These are phyloP conservation scores for Pythium sp. DNA, from an alignment of 352 stramenopile genomes.

Conservation along the genomic window DNA sequence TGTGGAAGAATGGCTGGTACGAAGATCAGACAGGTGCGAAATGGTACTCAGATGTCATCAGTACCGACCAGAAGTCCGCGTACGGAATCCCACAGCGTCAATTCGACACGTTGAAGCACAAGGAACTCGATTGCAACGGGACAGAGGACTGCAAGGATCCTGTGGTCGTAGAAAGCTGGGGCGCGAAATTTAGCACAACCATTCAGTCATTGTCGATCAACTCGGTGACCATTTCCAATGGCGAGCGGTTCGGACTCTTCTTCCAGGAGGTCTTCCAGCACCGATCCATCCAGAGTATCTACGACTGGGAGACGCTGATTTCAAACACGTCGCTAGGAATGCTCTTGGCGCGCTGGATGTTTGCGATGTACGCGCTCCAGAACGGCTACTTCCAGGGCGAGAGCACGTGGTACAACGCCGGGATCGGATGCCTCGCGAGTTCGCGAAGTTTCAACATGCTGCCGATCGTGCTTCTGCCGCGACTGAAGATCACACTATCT, in stretches of 20 bases:
- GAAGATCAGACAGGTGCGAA: constrained; percentile 19
- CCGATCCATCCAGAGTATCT: constrained; percentile 26
- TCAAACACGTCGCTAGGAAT: constrained; percentile 23
- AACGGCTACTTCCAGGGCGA: constrained; percentile 21
- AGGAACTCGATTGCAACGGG: constrained; percentile 30
- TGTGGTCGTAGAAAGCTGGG: constrained; percentile 16
- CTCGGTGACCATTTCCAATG: constrained; percentile 31
- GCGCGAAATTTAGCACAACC: constrained; percentile 26
- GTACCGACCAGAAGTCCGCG: constrained; percentile 19
- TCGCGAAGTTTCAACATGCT: constrained; percentile 41
- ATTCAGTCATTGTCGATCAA: constrained; percentile 12
- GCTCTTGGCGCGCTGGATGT: constrained; percentile 41
- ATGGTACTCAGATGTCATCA: constrained; percentile 43
- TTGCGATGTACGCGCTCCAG: constrained; percentile 37
- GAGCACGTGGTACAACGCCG: constrained; percentile 30
- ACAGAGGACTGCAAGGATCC: constrained; percentile 13
- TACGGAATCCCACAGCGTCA: constrained; percentile 23
- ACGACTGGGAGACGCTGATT: constrained; percentile 41
- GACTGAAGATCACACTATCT: constrained; percentile 37
- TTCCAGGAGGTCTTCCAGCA: constrained; percentile 19
- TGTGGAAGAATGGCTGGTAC: constrained; percentile 48
- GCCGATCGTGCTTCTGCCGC: constrained; percentile 39
- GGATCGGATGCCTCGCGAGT: constrained; percentile 38
- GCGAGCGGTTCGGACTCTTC: constrained; percentile 37
- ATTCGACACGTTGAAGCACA: constrained; percentile 34